Evolutionary conservation across 768 basidiomycete genomes (phyloP).

Genomic region (Termitomyces bulborhizus): DNA sequence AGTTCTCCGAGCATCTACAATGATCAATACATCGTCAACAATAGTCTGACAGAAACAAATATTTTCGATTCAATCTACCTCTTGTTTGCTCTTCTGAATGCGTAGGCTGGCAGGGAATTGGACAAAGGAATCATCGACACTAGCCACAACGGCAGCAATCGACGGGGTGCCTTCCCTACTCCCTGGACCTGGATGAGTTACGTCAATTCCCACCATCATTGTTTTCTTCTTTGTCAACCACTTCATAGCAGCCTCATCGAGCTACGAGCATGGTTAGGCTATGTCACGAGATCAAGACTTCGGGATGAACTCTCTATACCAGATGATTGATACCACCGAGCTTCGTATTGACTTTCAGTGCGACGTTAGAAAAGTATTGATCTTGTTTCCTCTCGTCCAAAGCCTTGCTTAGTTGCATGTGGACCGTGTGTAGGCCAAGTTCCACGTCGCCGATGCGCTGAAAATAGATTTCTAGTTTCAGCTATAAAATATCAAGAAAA

Average conservation of each 20-base stretch:
- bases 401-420: slow-evolving; percentile 62
- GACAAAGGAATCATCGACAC: slow-evolving; percentile 58
- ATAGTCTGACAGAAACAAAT: neutral
- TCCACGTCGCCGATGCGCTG: slow-evolving; percentile 65
- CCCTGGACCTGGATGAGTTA: slow-evolving; percentile 70
- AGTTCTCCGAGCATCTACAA: slow-evolving; percentile 68
- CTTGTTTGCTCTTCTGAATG: slow-evolving; percentile 54
- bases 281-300: neutral
- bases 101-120: slow-evolving; percentile 74
- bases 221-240: slow-evolving; percentile 67
- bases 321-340: slow-evolving; percentile 77
- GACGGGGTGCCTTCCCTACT: slow-evolving; percentile 71
- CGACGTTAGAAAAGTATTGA: slow-evolving; percentile 80
- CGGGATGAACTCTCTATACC: slow-evolving; percentile 17
- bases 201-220: slow-evolving; percentile 84
- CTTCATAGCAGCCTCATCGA: slow-evolving; percentile 46
- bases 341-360: slow-evolving; percentile 79
- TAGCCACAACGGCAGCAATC: slow-evolving; percentile 80
- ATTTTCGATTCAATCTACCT: slow-evolving; percentile 23
- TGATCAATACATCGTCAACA: neutral
- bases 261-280: slow-evolving; percentile 20
- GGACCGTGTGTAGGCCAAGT: slow-evolving; percentile 71
- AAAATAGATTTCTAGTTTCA: neutral
- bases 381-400: slow-evolving; percentile 55
- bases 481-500: neutral